phyloP scores from a whole-genome alignment of 495 filamentous ascomycete genomes.

The Sphaerosporella brunnea region DNA sequence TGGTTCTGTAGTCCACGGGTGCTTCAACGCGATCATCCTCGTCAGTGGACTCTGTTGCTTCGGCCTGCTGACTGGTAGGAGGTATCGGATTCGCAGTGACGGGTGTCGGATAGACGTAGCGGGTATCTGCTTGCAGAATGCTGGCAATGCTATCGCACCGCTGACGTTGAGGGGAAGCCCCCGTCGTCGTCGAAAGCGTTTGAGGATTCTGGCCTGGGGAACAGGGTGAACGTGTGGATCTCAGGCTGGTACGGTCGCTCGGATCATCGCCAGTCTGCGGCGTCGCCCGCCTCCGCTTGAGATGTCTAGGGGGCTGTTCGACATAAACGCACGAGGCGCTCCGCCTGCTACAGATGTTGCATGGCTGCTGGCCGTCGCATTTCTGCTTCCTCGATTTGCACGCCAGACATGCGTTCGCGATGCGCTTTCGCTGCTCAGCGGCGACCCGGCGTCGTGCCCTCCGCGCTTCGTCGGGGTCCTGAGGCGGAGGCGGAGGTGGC shows the following conservation, averaged over 20 bases:
- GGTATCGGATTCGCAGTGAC: not conserved
- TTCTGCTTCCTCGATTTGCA: slow-evolving; percentile 8
- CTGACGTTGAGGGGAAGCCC: too few relatives aligned
- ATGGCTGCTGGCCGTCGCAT: slow-evolving; percentile 5
- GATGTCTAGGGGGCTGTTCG: not conserved
- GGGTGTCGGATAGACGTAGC: not conserved
- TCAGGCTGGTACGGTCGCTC: not conserved
- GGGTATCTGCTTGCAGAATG: not conserved
- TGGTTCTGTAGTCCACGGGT: slow-evolving; percentile 1
- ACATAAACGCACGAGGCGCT: slow-evolving; percentile 5
- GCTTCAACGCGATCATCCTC: slow-evolving; percentile 6
- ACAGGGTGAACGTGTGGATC: not conserved
- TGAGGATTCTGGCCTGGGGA: not conserved
- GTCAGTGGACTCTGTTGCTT: not conserved
- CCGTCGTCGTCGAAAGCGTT: too few relatives aligned
- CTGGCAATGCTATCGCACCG: too few relatives aligned
- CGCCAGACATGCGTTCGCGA: slow-evolving; percentile 8
- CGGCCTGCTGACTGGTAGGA: not conserved
- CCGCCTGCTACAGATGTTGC: slow-evolving; percentile 5
- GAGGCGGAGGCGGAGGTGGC: too few relatives aligned
- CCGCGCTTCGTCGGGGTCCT: not conserved
- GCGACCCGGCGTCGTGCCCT: slow-evolving; percentile 3
- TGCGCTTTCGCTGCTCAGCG: slow-evolving; percentile 3
- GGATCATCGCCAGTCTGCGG: not conserved
- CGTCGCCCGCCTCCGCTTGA: not conserved